Evolutionary conservation across 2,329 filamentous ascomycete genomes (phyloP), one percentile per base, ranked within the genome.

Genomic region (Simplicillium aogashimaense): DNA sequence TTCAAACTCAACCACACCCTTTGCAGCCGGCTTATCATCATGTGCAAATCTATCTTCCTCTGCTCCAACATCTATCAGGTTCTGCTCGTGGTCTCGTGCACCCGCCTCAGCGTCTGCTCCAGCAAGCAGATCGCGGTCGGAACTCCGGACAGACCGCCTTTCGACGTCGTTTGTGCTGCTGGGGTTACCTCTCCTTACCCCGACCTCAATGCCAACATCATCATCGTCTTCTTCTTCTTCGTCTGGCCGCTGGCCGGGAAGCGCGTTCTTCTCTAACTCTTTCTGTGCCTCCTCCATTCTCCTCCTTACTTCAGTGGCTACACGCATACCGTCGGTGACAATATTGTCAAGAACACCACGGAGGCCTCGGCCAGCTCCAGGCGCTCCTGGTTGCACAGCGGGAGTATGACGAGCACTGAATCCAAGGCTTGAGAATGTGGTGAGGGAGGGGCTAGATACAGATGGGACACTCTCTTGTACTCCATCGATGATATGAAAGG

Each of bases 311-410:
- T 98, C 92, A 1, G 83, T 86, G 1, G 92, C 92, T 43, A 97
- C 90, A 29, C 90, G 82, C 81, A 97, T 95, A 33, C 92, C 92
- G 56, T 98, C 92, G 2, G 85, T 94, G 47, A 97, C 92, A 52
- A 98, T 97, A 52, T 94, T 95, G 65, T 98, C 92, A 31, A 98
- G 69, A 43, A 98, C 92, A 15, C 92, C 92, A 33, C 92, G 76
- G 2, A 98, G 72, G 16, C 92, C 87, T 48, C 89, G 76, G 70
- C 53, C 81, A 70, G 45, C 81, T 45, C 60, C 53, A 32, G 59
- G 13, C 7, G 30, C 13, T 5, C 13, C 12, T n/a, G 30, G 13
- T 65, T 52, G 37, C 63, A 56, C 3, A 61, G 55, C 36, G 67
- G 56, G 41, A 69, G 63, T 42, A 48, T 29, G 7, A 57, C 52